Conservation (phyloP, 345 rosid genomes). For the Raphanus sativus region DNA sequence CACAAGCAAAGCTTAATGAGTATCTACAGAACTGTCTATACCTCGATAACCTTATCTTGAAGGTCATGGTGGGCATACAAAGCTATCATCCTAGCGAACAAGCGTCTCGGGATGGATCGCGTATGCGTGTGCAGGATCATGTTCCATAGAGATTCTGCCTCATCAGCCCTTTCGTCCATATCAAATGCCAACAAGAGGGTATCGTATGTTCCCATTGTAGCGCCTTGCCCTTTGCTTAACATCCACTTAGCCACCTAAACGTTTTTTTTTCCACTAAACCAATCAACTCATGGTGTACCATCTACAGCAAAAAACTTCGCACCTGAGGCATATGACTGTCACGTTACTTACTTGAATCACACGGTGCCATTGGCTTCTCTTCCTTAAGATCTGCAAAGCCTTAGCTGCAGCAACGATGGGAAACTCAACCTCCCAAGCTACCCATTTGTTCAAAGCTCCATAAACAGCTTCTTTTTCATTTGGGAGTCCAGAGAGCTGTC, state of each 20-base stretch:
- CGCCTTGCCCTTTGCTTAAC: constrained; percentile 93
- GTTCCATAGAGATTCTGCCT: constrained; percentile 83
- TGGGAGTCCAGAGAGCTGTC: constrained; percentile 74
- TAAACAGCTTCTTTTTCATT: constrained; percentile 79
- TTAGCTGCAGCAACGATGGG: constrained; percentile 76
- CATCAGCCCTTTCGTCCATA: constrained; percentile 69
- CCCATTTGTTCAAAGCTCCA: constrained; percentile 81
- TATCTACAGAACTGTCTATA: constrained; percentile 11
- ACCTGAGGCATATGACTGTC: constrained; percentile 1
- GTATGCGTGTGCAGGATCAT: constrained; percentile 70
- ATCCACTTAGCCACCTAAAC: constrained; percentile 89
- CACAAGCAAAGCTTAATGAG: neutral
- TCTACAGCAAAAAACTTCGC: neutral
- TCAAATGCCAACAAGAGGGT: constrained; percentile 80
- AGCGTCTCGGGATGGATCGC: constrained; percentile 75
- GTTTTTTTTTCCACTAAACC: constrained; percentile 10
- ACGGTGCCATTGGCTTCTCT: constrained; percentile 71
- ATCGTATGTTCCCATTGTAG: constrained; percentile 84
- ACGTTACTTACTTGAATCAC: constrained; percentile 67
- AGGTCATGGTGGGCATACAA: constrained; percentile 73
- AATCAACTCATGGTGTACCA: constrained; percentile 8
- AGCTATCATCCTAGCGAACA: constrained; percentile 84
- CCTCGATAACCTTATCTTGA: constrained; percentile 74
- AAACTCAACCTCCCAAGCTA: constrained; percentile 86
- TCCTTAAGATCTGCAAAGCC: constrained; percentile 62